Percentiles rank a stretch among this genome's conserved stretches.
phyloP scores from a whole-genome alignment of 768 basidiomycete species.

The Suillus placidus region DNA sequence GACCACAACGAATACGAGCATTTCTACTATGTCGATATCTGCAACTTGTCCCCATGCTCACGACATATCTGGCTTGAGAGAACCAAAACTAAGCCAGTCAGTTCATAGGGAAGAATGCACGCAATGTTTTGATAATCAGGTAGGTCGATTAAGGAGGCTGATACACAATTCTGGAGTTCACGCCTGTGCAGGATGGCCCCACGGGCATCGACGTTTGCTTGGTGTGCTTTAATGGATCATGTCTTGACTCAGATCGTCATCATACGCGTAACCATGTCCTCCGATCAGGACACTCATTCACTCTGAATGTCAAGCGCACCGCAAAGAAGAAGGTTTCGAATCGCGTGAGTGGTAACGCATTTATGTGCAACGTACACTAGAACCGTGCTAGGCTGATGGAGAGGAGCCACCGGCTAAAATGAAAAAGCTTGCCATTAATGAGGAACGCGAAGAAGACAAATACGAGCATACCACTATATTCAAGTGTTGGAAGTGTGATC shows the following conservation, averaged over 20 bases:
- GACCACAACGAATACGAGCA: background rate
- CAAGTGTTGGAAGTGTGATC: slow-evolving; percentile 79
- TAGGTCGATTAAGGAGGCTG: slow-evolving; percentile 29
- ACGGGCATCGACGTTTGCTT: slow-evolving; percentile 89
- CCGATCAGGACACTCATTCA: slow-evolving; percentile 74
- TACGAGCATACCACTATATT: slow-evolving; percentile 69
- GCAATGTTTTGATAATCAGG: slow-evolving; percentile 96
- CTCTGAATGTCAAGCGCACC: slow-evolving; percentile 78
- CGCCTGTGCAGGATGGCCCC: slow-evolving; percentile 57
- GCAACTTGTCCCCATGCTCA: slow-evolving; percentile 55
- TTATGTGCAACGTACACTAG: slow-evolving; percentile 1
- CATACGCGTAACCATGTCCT: slow-evolving; percentile 76
- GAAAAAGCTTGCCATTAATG: slow-evolving; percentile 84
- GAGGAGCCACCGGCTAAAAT: slow-evolving; percentile 88
- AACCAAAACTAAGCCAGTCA: slow-evolving; percentile 66
- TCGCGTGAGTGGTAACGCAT: slow-evolving; percentile 54
- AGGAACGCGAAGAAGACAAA: slow-evolving; percentile 87
- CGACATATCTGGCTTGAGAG: slow-evolving; percentile 49
- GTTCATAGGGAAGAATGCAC: slow-evolving; percentile 95
- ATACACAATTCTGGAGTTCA: background rate
- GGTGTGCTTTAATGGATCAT: slow-evolving; percentile 93
- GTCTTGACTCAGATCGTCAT: slow-evolving; percentile 59
- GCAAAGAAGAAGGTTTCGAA: slow-evolving; percentile 58
- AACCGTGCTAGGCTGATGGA: slow-evolving; percentile 57
- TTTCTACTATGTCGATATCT: slow-evolving; percentile 21